These are phyloP conservation scores for Ustanciosporium gigantosporum DNA, from an alignment of 1,284 basidiomycete genomes.

Conservation along the genomic window DNA sequence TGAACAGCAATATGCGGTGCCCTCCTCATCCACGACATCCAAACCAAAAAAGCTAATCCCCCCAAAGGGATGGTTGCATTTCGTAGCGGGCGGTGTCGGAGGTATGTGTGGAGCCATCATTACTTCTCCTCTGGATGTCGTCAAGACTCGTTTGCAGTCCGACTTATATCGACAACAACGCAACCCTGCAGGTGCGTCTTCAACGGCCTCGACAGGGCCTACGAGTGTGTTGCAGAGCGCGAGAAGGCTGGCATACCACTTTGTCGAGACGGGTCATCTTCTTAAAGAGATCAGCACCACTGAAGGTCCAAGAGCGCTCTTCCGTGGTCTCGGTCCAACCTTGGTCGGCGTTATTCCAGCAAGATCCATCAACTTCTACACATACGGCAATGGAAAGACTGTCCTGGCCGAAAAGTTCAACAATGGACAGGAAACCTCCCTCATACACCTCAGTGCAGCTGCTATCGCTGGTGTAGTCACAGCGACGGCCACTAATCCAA, in stretches of 20 bases:
- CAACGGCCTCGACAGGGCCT: not conserved
- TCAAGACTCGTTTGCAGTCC: conserved; percentile 95
- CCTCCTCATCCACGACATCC: conserved; percentile 11
- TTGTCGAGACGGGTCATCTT: conserved; percentile 90
- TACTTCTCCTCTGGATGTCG: conserved; percentile 95
- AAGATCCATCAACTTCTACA: conserved; percentile 90
- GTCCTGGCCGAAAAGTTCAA: conserved; percentile 83
- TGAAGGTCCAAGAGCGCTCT: conserved; percentile 86
- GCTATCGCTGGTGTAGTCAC: conserved; percentile 80
- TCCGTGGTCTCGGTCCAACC: conserved; percentile 92
- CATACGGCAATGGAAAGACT: conserved; percentile 95
- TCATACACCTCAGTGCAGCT: conserved; percentile 83
- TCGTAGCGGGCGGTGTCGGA: conserved; percentile 69
- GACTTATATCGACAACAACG: conserved; percentile 74
- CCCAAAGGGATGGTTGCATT: conserved; percentile 62
- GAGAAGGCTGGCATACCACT: conserved; percentile 78
- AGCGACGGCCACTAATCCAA: conserved; percentile 89
- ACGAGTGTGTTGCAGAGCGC: conserved; percentile 52
- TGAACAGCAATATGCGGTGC: not conserved
- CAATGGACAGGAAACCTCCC: conserved; percentile 76
- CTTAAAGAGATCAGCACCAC: conserved; percentile 67
- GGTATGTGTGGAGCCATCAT: conserved; percentile 98
- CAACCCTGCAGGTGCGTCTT: not conserved
- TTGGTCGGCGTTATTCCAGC: conserved; percentile 94
- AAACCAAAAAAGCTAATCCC: conserved; percentile 21